Evolutionary conservation across 495 filamentous ascomycete genomes (phyloP).

Genomic region (Neurospora terricola): DNA sequence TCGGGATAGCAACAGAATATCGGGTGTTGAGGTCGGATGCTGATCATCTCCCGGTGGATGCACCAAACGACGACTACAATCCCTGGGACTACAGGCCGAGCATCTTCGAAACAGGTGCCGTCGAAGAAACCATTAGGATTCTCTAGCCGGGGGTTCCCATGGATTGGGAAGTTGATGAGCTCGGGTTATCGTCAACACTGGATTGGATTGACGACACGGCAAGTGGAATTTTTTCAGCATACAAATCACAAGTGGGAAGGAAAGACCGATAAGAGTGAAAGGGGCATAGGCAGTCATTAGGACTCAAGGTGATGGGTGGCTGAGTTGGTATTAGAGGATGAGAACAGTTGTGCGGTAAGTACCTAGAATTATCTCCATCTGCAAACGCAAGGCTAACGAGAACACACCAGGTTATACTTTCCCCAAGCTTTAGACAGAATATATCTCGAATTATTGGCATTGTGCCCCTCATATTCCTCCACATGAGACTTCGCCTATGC

Average conservation of each 20-base stretch:
- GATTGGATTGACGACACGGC: not conserved
- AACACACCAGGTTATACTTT: not conserved
- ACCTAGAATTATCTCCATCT: not conserved
- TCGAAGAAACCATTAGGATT: not conserved
- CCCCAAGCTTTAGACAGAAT: too few species aligned
- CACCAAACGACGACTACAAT: fast-evolving
- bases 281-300: not conserved
- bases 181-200: not conserved
- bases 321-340: not conserved
- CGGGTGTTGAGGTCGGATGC: too few species aligned
- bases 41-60: too few species aligned
- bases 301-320: not conserved
- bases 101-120: not conserved
- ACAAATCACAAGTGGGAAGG: not conserved
- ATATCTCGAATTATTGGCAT: too few species aligned
- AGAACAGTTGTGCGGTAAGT: not conserved
- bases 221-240: not conserved
- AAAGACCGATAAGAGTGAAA: not conserved
- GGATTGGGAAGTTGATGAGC: not conserved
- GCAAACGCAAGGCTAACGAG: not conserved
- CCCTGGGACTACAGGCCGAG: not conserved
- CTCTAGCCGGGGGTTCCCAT: not conserved
- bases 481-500: not conserved
- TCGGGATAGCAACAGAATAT: not conserved
- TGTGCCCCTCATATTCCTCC: too few species aligned